These are phyloP conservation scores for Apiospora rasikravindrae DNA, from an alignment of 2,329 filamentous ascomycete genomes.

Conservation along the genomic window DNA sequence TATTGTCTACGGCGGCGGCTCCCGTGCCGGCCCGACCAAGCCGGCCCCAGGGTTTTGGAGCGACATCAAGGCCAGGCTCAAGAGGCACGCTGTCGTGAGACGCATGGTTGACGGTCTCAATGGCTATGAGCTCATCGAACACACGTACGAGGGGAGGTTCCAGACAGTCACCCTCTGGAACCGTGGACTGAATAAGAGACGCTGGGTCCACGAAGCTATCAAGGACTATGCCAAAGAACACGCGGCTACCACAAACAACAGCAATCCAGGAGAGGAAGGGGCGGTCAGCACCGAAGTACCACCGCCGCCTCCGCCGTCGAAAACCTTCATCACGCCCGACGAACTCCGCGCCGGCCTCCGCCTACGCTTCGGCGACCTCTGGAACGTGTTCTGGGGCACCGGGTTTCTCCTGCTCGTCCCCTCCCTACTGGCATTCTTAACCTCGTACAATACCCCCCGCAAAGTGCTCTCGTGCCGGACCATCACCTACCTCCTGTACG, in stretches of 20 bases:
- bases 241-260: not conserved
- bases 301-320: not conserved
- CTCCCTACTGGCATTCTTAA: conserved; percentile 40
- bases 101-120: conserved; percentile 26
- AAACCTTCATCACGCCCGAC: conserved; percentile 16
- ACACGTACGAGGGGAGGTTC: conserved; percentile 36
- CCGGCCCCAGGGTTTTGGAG: conserved; percentile 32
- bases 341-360: conserved; percentile 29
- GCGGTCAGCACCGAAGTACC: too few species aligned
- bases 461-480: conserved; percentile 40
- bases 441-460: conserved; percentile 40
- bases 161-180: conserved; percentile 41
- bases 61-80: conserved; percentile 25
- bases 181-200: conserved; percentile 38
- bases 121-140: conserved; percentile 35
- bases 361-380: conserved; percentile 30
- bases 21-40: conserved; percentile 25
- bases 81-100: conserved; percentile 23
- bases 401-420: conserved; percentile 34
- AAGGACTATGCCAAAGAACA: conserved; percentile 31
- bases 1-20: conserved; percentile 38
- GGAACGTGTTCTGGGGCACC: conserved; percentile 30
- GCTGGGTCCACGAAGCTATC: conserved; percentile 38
- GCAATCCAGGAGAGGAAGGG: not conserved
- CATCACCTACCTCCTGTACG: conserved; percentile 42